Evolutionary conservation across 176 grass and related monocot species (phyloP).

Genomic region (Phoenix dactylifera): DNA sequence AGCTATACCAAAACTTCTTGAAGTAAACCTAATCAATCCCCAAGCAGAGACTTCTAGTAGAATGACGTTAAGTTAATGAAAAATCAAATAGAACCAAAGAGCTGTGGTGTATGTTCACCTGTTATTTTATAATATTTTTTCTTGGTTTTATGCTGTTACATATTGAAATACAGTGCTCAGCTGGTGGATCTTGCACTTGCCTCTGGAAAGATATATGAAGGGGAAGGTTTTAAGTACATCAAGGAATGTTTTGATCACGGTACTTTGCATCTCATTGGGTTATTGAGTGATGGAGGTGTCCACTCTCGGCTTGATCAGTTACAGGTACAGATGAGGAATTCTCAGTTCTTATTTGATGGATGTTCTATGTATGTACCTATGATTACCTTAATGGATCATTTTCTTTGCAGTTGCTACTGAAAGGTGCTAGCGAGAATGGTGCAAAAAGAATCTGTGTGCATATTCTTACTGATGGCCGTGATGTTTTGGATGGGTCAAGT

Average conservation of each 20-base stretch:
- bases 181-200: constrained; percentile 84
- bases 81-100: no score
- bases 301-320: constrained; percentile 95
- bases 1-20: no score
- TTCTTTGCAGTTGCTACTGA: constrained; percentile 74
- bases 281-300: constrained; percentile 96
- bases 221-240: constrained; percentile 89
- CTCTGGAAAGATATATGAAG: constrained; percentile 79
- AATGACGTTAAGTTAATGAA: no score
- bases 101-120: neutral
- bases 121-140: neutral
- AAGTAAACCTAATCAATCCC: no score
- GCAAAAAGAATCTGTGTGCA: constrained; percentile 95
- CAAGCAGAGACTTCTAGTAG: no score
- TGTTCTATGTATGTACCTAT: no score
- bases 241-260: constrained; percentile 69
- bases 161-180: constrained; percentile 51
- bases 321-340: constrained; percentile 34
- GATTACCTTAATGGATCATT: neutral
- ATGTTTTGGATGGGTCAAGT: constrained; percentile 96
- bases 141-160: constrained; percentile 1
- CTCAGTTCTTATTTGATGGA: no score
- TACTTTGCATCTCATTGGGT: constrained; percentile 89
- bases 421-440: constrained; percentile 73
- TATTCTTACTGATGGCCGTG: constrained; percentile 91